Evolutionary conservation across 257 asterid species (phyloP), one percentile per base, ranked within the genome.

Genomic region (Datura wrightii): DNA sequence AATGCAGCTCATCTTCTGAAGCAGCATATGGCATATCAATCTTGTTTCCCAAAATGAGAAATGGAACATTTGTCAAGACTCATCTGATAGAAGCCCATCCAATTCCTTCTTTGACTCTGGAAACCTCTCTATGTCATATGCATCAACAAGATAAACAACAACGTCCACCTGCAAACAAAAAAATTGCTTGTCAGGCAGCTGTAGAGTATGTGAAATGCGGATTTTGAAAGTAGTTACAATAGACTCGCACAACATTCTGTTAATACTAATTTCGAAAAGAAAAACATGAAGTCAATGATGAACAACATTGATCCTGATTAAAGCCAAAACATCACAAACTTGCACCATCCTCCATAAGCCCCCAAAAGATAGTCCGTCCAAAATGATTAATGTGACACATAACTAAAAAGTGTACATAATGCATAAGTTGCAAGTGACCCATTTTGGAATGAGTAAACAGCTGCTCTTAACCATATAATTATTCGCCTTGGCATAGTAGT

Each of bases 11-110:
- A 0, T 89, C 89, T 70, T 90, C 93, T 14, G 93, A 91, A 82
- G 88, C 91, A 72, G 93, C 92, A n/a, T 84, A 82, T 2, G 90
- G 85, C 60, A 85, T 81, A 59, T 90, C 91, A 19, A 89, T 91
- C 89, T 91, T 91, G 90, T 88, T 91, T 36, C 91, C 91, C 10
- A 91, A 89, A 18, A 91, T 84, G 39, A 91, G 92, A 80, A 91
- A 91, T 0, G 92, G 92, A 41, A 88, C 93, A 59, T 84, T 86
- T 19, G 86, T 60, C 62, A 91, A 54, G 86, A 72, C 72, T 88
- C 91, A 63, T 89, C 93, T 1, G 85, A 88, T 5, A 89, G 87
- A 84, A 89, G 92, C 2, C 91, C 91, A 10, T 91, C 91, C n/a
- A 91, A 84, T 84, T 89, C 93, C 84, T 80, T 89, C 87, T 88